Evolutionary conservation across 2,329 filamentous ascomycete genomes (phyloP).

Genomic region (Saccharata proteae): DNA sequence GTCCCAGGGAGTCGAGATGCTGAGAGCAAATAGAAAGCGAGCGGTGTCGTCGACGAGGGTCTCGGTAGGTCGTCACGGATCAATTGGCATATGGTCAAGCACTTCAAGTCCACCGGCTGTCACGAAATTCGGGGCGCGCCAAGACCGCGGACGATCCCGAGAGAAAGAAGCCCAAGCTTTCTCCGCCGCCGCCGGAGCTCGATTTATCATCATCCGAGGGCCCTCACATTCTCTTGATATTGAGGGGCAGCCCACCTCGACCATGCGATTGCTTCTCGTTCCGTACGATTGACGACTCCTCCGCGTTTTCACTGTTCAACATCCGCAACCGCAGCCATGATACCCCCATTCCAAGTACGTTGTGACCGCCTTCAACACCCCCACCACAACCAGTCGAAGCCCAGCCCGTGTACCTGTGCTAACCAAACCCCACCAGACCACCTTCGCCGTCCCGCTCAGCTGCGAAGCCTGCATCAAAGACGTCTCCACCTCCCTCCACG

Average conservation of each 20-base stretch:
- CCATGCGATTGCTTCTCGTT: slow-evolving; percentile 2
- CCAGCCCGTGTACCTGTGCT: slow-evolving; percentile 1
- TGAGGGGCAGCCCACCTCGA: too few relatives aligned
- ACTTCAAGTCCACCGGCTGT: too few relatives aligned
- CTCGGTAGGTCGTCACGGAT: too few relatives aligned
- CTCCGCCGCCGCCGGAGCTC: slow-evolving; percentile 6
- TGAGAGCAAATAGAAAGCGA: too few relatives aligned
- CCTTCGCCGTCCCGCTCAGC: slow-evolving; percentile 88
- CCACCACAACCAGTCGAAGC: background rate
- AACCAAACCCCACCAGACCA: slow-evolving; percentile 46
- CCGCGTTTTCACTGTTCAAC: background rate
- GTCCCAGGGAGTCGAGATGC: too few relatives aligned
- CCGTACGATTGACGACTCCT: background rate
- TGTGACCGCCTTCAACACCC: background rate
- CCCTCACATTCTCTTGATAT: slow-evolving; percentile 6
- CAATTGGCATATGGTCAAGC: too few relatives aligned
- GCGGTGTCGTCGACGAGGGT: too few relatives aligned
- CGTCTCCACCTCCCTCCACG: slow-evolving; percentile 66
- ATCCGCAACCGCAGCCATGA: slow-evolving; percentile 8
- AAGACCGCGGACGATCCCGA: too few relatives aligned
- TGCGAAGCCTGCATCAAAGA: slow-evolving; percentile 83
- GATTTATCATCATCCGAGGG: slow-evolving; percentile 5
- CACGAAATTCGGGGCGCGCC: too few relatives aligned
- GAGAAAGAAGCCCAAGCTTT: background rate
- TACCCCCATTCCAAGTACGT: slow-evolving; percentile 17